These are phyloP conservation scores for Tripidium arundinaceum DNA, from an alignment of 202 grass and related monocot species.

Conservation along the genomic window DNA sequence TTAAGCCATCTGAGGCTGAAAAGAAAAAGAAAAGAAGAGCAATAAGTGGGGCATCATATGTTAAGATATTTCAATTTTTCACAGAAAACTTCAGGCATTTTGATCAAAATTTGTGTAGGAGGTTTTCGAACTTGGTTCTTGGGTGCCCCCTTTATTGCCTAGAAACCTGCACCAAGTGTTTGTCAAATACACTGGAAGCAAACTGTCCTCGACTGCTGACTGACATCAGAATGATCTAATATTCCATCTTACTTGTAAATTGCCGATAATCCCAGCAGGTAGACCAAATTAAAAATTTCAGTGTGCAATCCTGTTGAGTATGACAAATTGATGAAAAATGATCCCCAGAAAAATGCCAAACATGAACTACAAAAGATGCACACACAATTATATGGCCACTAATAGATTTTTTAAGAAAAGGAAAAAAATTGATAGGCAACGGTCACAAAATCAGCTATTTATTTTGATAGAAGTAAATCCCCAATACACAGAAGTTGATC, in stretches of 20 bases:
- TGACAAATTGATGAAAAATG: constrained; percentile 56
- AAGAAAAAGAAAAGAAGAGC: constrained; percentile 44
- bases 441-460: neutral
- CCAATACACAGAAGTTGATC: neutral
- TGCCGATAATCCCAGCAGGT: constrained; percentile 61
- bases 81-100: constrained; percentile 27
- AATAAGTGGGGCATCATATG: constrained; percentile 24
- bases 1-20: constrained; percentile 97
- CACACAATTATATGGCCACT: constrained; percentile 16
- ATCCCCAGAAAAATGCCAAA: constrained; percentile 44
- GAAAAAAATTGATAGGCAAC: neutral
- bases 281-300: constrained; percentile 60
- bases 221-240: constrained; percentile 68
- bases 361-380: constrained; percentile 35
- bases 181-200: constrained; percentile 55
- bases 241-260: constrained; percentile 68
- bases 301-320: constrained; percentile 63
- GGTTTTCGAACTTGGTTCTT: constrained; percentile 47
- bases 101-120: constrained; percentile 40
- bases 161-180: constrained; percentile 58
- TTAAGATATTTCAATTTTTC: constrained; percentile 36
- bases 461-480: neutral
- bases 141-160: constrained; percentile 47
- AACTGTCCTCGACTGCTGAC: constrained; percentile 45
- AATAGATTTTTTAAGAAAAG: neutral